Conservation (phyloP, 2,329 filamentous ascomycete genomes). For the Colletotrichum sp. region DNA sequence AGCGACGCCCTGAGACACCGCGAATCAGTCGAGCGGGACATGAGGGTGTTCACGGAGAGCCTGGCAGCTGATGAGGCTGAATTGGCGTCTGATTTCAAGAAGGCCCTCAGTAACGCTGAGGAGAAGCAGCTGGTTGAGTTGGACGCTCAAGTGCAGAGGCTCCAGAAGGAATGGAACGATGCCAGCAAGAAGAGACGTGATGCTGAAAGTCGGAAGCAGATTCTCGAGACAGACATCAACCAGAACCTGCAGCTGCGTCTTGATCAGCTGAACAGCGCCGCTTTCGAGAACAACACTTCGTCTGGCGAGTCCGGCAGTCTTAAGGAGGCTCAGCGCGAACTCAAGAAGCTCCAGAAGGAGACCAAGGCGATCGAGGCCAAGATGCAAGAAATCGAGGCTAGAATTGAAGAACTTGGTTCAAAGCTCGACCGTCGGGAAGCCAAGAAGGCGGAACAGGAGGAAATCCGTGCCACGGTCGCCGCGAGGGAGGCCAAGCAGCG, state of each 20-base stretch:
- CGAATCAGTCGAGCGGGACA: slow-evolving; percentile 74
- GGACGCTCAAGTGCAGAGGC: slow-evolving; percentile 70
- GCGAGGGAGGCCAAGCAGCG: slow-evolving; percentile 83
- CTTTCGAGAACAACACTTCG: slow-evolving; percentile 66
- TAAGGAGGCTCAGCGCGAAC: slow-evolving; percentile 79
- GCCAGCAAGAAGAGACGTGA: slow-evolving; percentile 76
- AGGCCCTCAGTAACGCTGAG: slow-evolving; percentile 82
- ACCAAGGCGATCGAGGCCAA: slow-evolving; percentile 71
- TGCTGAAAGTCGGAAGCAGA: slow-evolving; percentile 80
- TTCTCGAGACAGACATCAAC: slow-evolving; percentile 86
- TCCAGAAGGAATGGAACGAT: slow-evolving; percentile 80
- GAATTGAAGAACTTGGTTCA: slow-evolving; percentile 61
- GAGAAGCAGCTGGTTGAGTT: slow-evolving; percentile 80
- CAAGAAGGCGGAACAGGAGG: slow-evolving; percentile 68
- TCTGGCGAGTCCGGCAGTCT: slow-evolving; percentile 63
- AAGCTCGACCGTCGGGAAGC: slow-evolving; percentile 62
- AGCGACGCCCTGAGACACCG: slow-evolving; percentile 70
- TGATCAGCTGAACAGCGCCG: slow-evolving; percentile 82
- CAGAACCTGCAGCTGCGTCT: slow-evolving; percentile 87
- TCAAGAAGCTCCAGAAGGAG: slow-evolving; percentile 76
- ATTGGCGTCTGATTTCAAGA: slow-evolving; percentile 87
- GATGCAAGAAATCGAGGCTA: slow-evolving; percentile 75
- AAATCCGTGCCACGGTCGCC: slow-evolving; percentile 77
- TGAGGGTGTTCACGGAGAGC: slow-evolving; percentile 78
- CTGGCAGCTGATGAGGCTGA: slow-evolving; percentile 81